Evolutionary conservation across 495 filamentous ascomycete species (phyloP), one percentile per base, ranked within the genome.

Genomic region (Xylaria palmicola): DNA sequence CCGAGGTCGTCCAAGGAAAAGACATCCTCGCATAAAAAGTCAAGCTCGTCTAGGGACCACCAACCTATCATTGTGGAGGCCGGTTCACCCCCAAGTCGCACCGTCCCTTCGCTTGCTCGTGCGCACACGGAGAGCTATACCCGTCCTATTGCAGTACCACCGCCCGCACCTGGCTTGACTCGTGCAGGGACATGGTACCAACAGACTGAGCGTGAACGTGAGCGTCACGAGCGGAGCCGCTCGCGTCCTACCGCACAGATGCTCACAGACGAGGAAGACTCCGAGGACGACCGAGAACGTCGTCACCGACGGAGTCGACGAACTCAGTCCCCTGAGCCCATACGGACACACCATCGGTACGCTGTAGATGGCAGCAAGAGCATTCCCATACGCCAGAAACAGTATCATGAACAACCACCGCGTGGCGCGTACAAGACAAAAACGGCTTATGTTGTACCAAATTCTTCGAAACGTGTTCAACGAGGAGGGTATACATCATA

Each of bases 1-100:
- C 70, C 74, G 4, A 68, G 64, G 37, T 71, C 71, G 19, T 70
- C 69, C 22, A 73, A 73, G 24, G 72, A 77, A 58, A 65, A 73
- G 43, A 48, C 64, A 17, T 66, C 59, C 1, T 29, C 69, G 29
- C 68, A 69, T 52, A 72, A 70, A 49, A 73, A 74, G 29, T 52
- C 63, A 19, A 58, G 62, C 1, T 58, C 66, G 5, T 65, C 69
- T 29, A 56, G 63, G 50, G 68, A 71, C 1, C 48, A 41, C 19
- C 50, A 62, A 39, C 65, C 68, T 9, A 60, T 76, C 19, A 54
- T 69, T 15, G 54, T 75, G 13, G 69, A 74, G 20, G 64, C 58
- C 13, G 48, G 68, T 50, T 52, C 69, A 2, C 43, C 67, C 17
- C 58, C 62, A 32, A n/a, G 48, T 56, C 66, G 73, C 44, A 40